Evolutionary conservation across 176 grass and related monocot species (phyloP).

Genomic region (Zoysia pacifica): DNA sequence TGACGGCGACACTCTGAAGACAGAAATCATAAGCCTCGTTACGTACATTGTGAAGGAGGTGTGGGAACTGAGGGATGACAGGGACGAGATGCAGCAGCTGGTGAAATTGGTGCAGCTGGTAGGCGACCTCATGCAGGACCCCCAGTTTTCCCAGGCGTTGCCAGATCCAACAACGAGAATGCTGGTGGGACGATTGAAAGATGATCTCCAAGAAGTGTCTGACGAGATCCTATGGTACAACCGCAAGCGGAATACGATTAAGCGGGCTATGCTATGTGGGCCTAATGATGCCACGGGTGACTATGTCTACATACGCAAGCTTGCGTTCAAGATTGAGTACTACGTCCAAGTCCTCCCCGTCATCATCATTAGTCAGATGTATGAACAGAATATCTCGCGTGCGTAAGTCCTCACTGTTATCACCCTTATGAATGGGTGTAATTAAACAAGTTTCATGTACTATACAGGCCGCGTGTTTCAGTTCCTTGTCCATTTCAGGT

Average conservation of each 20-base stretch:
- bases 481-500: no score
- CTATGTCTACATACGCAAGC: background rate
- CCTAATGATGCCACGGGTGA: background rate
- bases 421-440: no score
- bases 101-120: background rate
- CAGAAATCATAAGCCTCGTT: no score
- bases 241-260: background rate
- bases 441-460: no score
- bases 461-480: no score
- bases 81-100: background rate
- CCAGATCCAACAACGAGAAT: background rate
- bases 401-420: no score
- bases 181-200: background rate
- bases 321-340: conserved; percentile 5
- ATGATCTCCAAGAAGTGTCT: background rate
- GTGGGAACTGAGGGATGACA: background rate
- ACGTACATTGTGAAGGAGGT: background rate
- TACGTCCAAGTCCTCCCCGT: background rate
- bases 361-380: background rate
- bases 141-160: background rate
- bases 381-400: no score
- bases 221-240: background rate
- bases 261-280: background rate
- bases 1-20: no score
- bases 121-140: background rate